Percentiles rank a stretch among this genome's conserved stretches.
Conservation (phyloP, 192 early-diverging fungal species). For the Backusella sp. region DNA sequence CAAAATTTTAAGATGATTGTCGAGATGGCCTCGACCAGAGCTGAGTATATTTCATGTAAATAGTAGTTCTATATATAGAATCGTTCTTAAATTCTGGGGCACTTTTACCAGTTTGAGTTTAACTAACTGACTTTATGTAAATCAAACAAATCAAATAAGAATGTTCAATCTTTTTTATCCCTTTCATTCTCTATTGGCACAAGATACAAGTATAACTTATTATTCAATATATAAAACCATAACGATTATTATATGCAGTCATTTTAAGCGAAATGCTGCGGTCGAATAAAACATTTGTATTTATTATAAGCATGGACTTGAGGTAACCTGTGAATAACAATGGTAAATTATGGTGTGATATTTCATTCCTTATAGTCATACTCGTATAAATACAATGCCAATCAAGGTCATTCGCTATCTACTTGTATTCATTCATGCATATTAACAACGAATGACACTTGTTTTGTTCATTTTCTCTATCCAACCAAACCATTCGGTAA, state of each 20-base stretch:
- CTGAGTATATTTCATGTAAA: background rate
- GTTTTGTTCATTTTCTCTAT: background rate
- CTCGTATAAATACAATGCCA: background rate
- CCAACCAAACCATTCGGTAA: background rate
- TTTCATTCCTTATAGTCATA: background rate
- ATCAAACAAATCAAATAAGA: too few relatives aligned
- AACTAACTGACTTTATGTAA: background rate
- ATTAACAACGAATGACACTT: background rate
- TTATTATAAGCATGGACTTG: background rate
- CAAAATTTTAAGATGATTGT: background rate
- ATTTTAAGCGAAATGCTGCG: background rate
- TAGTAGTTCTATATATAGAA: background rate
- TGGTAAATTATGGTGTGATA: background rate
- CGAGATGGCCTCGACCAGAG: background rate
- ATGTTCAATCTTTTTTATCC: too few relatives aligned
- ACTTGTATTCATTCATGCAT: background rate
- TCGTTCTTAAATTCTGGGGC: background rate
- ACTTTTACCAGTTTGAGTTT: background rate
- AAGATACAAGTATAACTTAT: background rate
- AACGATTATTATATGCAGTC: background rate
- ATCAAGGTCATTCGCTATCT: background rate
- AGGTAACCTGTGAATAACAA: background rate
- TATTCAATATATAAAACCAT: background rate
- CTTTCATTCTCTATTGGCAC: background rate
- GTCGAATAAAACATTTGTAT: background rate